Percentiles rank a stretch among this genome's conserved stretches.
phyloP scores from a whole-genome alignment of 2,329 filamentous ascomycete species.

The Fusarium penzigii region DNA sequence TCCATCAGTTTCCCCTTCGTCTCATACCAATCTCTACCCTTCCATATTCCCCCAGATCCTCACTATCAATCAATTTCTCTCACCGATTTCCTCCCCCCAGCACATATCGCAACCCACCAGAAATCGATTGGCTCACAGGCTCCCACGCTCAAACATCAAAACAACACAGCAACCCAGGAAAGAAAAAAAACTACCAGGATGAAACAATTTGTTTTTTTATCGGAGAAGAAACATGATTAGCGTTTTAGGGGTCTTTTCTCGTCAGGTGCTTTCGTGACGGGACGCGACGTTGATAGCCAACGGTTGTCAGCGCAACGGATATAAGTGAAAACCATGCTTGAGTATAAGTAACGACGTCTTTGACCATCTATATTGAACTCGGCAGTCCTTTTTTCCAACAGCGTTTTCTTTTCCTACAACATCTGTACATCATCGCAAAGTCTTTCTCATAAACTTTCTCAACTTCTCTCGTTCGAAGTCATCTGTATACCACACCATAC shows the following conservation, averaged over 20 bases:
- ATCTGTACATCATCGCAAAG: neutral
- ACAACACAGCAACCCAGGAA: neutral
- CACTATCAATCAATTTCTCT: neutral
- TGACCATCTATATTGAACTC: neutral
- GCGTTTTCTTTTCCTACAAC: neutral
- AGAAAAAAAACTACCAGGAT: constrained; percentile 7
- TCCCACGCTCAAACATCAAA: constrained; percentile 16
- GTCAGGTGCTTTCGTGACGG: constrained; percentile 14
- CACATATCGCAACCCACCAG: neutral
- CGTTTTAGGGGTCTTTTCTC: neutral
- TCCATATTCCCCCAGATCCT: neutral
- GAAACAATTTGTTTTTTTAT: constrained; percentile 20
- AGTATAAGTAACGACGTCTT: constrained; percentile 17
- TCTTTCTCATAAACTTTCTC: constrained; percentile 1
- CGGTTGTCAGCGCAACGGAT: constrained; percentile 24
- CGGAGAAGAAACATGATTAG: no score
- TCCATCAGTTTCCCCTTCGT: no score
- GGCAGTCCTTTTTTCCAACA: constrained; percentile 17
- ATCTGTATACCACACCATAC: constrained; percentile 8
- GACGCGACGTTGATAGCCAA: constrained; percentile 12
- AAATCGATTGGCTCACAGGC: constrained; percentile 18
- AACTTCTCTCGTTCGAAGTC: constrained; percentile 29
- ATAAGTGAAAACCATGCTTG: constrained; percentile 6
- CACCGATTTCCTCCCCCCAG: neutral
- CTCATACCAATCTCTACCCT: neutral